Conservation (phyloP, 208 protist species). For the Crithidia fasciculata region DNA sequence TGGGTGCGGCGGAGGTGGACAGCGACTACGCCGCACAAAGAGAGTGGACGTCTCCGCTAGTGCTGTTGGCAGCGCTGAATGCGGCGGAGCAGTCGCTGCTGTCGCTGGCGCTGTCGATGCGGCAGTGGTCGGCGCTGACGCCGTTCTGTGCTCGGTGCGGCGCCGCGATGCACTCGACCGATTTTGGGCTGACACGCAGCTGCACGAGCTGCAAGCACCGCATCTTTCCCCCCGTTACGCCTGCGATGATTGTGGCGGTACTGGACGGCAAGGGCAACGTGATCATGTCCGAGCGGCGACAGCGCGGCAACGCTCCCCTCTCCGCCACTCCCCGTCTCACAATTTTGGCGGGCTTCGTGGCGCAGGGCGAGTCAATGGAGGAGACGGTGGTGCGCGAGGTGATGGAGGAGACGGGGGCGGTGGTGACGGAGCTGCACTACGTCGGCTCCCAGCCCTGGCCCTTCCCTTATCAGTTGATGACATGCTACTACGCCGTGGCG, state of each 20-base stretch:
- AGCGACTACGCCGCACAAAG: slow-evolving; percentile 1
- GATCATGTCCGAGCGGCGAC: slow-evolving; percentile 38
- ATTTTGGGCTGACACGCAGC: slow-evolving; percentile 26
- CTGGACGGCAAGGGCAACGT: slow-evolving; percentile 54
- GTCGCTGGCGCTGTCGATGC: slow-evolving; percentile 41
- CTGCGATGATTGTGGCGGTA: slow-evolving; percentile 56
- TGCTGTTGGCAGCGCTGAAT: too few species aligned
- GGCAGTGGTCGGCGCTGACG: slow-evolving; percentile 34
- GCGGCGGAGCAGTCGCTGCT: slow-evolving; percentile 34
- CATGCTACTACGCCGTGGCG: slow-evolving; percentile 60
- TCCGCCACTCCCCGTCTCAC: slow-evolving; percentile 16
- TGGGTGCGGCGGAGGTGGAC: slow-evolving; percentile 13
- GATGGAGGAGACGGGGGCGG: slow-evolving; percentile 55
- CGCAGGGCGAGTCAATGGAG: slow-evolving; percentile 59
- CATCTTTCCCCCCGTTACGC: slow-evolving; percentile 37
- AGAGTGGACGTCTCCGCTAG: too few species aligned
- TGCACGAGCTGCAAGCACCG: slow-evolving; percentile 35
- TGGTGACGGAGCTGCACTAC: slow-evolving; percentile 49
- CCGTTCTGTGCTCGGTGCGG: slow-evolving; percentile 47
- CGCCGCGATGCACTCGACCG: slow-evolving; percentile 10
- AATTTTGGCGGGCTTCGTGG: slow-evolving; percentile 52
- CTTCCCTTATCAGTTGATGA: slow-evolving; percentile 52
- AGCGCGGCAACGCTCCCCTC: neutral
- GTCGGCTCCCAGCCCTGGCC: slow-evolving; percentile 66
- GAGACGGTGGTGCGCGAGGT: slow-evolving; percentile 60